Evolutionary conservation across 1,139 yeast genomes (phyloP), one percentile per base, ranked within the genome.

Genomic region (Geotrichum cucujoidarum): DNA sequence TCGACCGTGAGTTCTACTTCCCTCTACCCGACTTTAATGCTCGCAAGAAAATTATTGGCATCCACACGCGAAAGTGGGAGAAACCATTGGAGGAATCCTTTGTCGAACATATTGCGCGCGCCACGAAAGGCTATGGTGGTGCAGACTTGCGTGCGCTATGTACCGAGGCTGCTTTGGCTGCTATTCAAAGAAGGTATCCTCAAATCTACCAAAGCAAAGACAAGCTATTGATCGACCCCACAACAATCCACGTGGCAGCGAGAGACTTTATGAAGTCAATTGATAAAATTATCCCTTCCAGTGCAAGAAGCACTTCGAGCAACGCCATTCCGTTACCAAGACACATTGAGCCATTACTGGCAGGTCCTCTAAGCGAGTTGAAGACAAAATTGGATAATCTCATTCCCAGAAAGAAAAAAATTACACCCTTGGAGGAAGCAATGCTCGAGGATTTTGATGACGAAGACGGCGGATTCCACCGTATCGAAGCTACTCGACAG

Each of bases 121-220:
- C 88, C 50, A 90, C 99, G 0, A 92, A 90, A 63, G 98, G 98
- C 0, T 94, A 88, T 61, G 98, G 98, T 34, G 99, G 99, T 69
- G 97, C 99, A 2, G 99, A 92, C 66, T 72, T 94, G 54, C 74
- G 97, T 49, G 96, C 97, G 0, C 71, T 92, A 31, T 90, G 97
- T 62, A 90, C 97, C 0, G 99, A 92, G 64, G 94, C 97, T 13
- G 97, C 98, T 0, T 73, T 94, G 53, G 83, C 82, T 60, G 84
- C 95, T 59, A 92, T 92, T 42, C 97, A 92, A 66, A 72, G 98
- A 56, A 78, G 82, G 46, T 92, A 84, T 60, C 99, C 99, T 0
- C 98, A 94, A 64, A 92, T 94, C 44, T 94, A 92, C 66, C 72
- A 76, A 56, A 77, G 92, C 6, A 75, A 77, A 52, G 86, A 84